phyloP scores from a whole-genome alignment of 306 rosid genomes.

The Gillenia trifoliata region DNA sequence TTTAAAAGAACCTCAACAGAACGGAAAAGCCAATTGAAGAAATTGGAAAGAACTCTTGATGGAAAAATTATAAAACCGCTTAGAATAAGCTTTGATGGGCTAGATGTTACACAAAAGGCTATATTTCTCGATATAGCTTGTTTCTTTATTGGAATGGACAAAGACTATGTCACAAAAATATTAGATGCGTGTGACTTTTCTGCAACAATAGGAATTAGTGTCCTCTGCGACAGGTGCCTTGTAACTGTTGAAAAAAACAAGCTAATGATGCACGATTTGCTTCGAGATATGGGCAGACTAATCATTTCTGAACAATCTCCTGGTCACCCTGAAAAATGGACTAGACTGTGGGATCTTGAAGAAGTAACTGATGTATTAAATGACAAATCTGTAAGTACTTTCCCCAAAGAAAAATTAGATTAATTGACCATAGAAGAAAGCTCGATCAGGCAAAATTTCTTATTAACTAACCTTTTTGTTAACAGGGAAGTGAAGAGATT shows the following conservation, averaged over 20 bases:
- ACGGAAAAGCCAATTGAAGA: slow-evolving; percentile 21
- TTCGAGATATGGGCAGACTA: slow-evolving; percentile 41
- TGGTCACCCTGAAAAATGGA: slow-evolving; percentile 10
- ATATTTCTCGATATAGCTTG: slow-evolving; percentile 39
- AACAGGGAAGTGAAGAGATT: neutral
- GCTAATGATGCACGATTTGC: slow-evolving; percentile 2
- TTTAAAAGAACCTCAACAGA: neutral
- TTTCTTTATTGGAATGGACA: slow-evolving; percentile 31
- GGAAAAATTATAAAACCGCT: too few species aligned
- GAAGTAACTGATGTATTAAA: neutral
- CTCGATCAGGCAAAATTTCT: too few species aligned
- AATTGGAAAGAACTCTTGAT: too few species aligned
- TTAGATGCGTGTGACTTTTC: slow-evolving; percentile 28
- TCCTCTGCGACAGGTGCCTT: slow-evolving; percentile 28
- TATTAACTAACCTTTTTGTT: too few species aligned
- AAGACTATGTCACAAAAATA: slow-evolving; percentile 17
- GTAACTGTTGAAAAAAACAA: slow-evolving; percentile 6
- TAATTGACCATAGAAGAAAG: too few species aligned
- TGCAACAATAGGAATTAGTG: slow-evolving; percentile 26
- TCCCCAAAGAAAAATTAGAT: too few species aligned
- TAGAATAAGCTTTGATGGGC: too few species aligned
- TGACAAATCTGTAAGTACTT: neutral
- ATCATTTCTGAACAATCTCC: slow-evolving; percentile 20
- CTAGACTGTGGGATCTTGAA: slow-evolving; percentile 2
- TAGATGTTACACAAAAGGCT: too few species aligned